Evolutionary conservation across 169 alveolate species (phyloP).

Genomic region (Plasmodium chabaudi): DNA sequence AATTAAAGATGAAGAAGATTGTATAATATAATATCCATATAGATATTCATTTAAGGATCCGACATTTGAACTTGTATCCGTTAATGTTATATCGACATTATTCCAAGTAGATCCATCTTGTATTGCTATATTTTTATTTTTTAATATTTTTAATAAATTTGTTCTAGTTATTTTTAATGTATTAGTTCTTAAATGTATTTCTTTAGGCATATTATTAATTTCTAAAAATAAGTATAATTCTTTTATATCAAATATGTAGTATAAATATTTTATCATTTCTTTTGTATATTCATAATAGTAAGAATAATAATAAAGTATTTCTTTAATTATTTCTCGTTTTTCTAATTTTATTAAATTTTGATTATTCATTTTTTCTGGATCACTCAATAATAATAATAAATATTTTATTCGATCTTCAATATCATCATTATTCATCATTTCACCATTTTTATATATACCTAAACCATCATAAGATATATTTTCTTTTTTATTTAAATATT

Average conservation of each 20-base stretch:
- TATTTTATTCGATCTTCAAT: slow-evolving; percentile 74
- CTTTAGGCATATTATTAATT: slow-evolving; percentile 37
- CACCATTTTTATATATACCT: slow-evolving; percentile 44
- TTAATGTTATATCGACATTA: slow-evolving; percentile 92
- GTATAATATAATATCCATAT: slow-evolving; percentile 97
- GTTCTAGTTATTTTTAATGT: slow-evolving; percentile 93
- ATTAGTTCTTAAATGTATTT: slow-evolving; percentile 78
- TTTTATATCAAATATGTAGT: slow-evolving; percentile 42
- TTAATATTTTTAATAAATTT: slow-evolving; percentile 94
- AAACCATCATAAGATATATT: slow-evolving; percentile 27
- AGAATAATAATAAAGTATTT: slow-evolving; percentile 37
- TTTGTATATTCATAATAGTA: slow-evolving; percentile 93
- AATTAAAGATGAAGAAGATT: slow-evolving; percentile 94
- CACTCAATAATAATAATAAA: slow-evolving; percentile 27
- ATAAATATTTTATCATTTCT: slow-evolving; percentile 87
- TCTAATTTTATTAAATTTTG: slow-evolving; percentile 7
- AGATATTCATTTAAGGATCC: slow-evolving; percentile 98
- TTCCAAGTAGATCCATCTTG: slow-evolving; percentile 83
- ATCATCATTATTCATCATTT: slow-evolving; percentile 53
- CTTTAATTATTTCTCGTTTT: slow-evolving; percentile 26
- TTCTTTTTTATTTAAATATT: slow-evolving; percentile 31
- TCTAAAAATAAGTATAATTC: slow-evolving; percentile 33
- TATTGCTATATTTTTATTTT: slow-evolving; percentile 95
- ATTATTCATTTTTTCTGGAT: slow-evolving; percentile 14
- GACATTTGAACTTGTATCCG: slow-evolving; percentile 94